Evolutionary conservation across 2,329 filamentous ascomycete genomes (phyloP).

Genomic region (Hymenoscyphus fructigenus): DNA sequence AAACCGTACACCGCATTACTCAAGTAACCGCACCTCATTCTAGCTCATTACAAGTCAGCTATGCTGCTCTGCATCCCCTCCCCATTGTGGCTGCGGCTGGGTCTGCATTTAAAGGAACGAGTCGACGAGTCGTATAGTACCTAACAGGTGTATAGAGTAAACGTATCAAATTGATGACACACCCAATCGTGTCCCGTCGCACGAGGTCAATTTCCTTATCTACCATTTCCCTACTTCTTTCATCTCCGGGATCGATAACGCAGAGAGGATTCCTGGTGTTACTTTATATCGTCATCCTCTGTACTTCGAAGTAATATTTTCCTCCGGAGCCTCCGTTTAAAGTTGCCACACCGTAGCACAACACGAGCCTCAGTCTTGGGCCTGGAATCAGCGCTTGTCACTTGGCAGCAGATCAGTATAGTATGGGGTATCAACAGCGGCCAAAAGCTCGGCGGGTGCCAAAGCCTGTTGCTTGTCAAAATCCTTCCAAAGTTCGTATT

Average conservation of each 20-base stretch:
- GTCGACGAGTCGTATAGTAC: no score
- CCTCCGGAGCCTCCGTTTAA: neutral
- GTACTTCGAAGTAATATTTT: neutral
- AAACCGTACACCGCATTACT: neutral
- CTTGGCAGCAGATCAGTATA: neutral
- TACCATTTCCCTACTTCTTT: neutral
- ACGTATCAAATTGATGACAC: neutral
- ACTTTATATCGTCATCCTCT: neutral
- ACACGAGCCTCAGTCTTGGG: neutral
- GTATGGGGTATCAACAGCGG: neutral
- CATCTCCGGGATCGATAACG: neutral
- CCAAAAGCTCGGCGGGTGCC: neutral
- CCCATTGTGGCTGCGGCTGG: neutral
- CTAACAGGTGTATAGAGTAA: neutral
- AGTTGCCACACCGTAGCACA: no score
- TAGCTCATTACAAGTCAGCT: no score
- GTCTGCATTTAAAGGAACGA: neutral
- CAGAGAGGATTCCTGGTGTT: neutral
- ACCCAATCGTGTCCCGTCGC: neutral
- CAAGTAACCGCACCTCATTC: neutral
- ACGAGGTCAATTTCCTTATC: slow-evolving; percentile 3
- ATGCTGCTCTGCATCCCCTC: neutral
- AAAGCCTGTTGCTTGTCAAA: neutral
- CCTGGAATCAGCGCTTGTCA: neutral
- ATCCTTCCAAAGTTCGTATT: neutral